A percentile compares a stretch with the other conserved stretches of the same genome.
Evolutionary conservation across 768 basidiomycete species (phyloP).

Genomic region (Leccinum sublutescens): DNA sequence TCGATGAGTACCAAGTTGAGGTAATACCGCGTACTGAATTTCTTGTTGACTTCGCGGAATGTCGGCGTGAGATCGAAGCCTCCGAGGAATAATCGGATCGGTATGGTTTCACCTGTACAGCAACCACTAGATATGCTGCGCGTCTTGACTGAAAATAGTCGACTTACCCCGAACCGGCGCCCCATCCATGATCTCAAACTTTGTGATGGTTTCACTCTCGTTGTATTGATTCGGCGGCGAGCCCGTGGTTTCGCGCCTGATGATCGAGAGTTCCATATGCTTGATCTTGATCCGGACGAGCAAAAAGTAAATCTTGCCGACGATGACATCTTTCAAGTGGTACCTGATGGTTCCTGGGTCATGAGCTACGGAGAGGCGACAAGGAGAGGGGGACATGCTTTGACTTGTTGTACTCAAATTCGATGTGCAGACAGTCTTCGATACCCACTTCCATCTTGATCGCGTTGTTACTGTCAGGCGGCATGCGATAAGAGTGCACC

Average conservation of each 20-base stretch:
- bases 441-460: constrained; percentile 99
- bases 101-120: constrained; percentile 89
- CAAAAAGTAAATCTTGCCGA: constrained; percentile 99
- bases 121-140: not conserved
- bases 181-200: constrained; percentile 77
- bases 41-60: constrained; percentile 99
- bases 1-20: constrained; percentile 96
- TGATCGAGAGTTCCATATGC: constrained; percentile 98
- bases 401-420: constrained; percentile 99
- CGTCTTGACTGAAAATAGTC: not conserved
- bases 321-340: constrained; percentile 97
- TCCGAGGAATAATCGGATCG: constrained; percentile 95
- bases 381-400: constrained; percentile 57
- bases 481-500: constrained; percentile 99
- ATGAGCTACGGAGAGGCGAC: not conserved
- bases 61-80: constrained; percentile 99
- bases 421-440: constrained; percentile 97
- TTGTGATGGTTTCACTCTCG: constrained; percentile 98
- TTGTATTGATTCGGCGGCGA: constrained; percentile 99
- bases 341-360: constrained; percentile 54
- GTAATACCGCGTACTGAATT: constrained; percentile 96
- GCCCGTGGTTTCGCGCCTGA: constrained; percentile 95
- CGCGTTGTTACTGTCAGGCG: constrained; percentile 94
- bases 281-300: constrained; percentile 99
- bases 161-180: constrained; percentile 86